These are phyloP conservation scores for Schizochytrium sp. DNA, from an alignment of 108 stramenopile species.

Conservation along the genomic window DNA sequence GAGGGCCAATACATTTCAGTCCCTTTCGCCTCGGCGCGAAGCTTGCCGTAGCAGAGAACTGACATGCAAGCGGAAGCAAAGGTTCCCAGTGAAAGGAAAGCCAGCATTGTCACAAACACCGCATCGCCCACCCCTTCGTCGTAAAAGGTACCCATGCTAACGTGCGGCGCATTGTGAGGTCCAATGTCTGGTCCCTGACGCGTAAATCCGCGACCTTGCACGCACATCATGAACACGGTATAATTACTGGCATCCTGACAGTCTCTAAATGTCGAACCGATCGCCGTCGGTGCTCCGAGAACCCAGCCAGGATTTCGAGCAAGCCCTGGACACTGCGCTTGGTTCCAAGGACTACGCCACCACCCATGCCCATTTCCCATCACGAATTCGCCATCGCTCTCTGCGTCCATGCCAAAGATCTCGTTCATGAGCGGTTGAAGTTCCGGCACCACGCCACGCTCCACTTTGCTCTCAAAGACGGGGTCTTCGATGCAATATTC, in stretches of 20 bases:
- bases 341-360: background rate
- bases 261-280: background rate
- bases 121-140: background rate
- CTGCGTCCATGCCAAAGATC: background rate
- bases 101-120: background rate
- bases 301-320: background rate
- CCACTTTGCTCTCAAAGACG: background rate
- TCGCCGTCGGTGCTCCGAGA: background rate
- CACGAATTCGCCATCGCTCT: background rate
- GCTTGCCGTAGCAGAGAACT: background rate
- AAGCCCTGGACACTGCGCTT: background rate
- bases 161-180: background rate
- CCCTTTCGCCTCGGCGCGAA: background rate
- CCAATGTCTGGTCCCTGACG: background rate
- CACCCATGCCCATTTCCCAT: background rate
- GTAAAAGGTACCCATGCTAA: background rate
- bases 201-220: background rate
- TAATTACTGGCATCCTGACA: background rate
- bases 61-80: background rate
- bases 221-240: background rate
- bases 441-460: background rate
- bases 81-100: background rate
- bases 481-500: background rate
- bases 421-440: background rate
- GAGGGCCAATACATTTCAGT: background rate